These are phyloP conservation scores for Euphorbia peplus DNA, from an alignment of 345 rosid species.

Conservation along the genomic window DNA sequence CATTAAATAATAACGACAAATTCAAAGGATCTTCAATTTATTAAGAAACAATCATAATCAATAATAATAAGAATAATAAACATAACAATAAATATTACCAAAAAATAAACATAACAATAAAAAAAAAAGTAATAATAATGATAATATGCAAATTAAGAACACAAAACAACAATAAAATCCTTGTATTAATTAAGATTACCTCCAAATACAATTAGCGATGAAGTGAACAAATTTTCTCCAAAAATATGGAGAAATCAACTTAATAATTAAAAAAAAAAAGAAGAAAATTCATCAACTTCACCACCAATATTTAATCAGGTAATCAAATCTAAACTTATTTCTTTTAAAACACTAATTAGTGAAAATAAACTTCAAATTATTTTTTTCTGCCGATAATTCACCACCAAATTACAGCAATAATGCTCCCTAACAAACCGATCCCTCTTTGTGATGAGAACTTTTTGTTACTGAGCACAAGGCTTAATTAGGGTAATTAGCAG, in stretches of 20 bases:
- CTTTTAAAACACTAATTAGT: no score
- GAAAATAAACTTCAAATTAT: background rate
- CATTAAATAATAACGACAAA: no score
- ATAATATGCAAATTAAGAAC: background rate
- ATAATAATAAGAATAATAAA: no score
- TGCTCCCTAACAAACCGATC: slow-evolving; percentile 74
- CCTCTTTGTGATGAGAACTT: slow-evolving; percentile 46
- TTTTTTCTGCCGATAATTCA: slow-evolving; percentile 22
- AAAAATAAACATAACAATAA: no score
- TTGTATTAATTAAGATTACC: slow-evolving; percentile 23
- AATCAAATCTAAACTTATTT: background rate
- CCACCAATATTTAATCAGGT: slow-evolving; percentile 30
- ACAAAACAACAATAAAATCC: slow-evolving; percentile 5
- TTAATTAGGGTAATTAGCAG: slow-evolving; percentile 13
- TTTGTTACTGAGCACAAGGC: slow-evolving; percentile 79
- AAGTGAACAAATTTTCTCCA: slow-evolving; percentile 65
- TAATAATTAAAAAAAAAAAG: background rate
- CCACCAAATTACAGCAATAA: slow-evolving; percentile 19
- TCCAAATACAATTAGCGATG: slow-evolving; percentile 32
- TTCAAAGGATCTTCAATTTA: no score
- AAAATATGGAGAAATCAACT: background rate
- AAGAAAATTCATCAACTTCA: slow-evolving; percentile 75
- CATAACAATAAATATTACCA: no score
- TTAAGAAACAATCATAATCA: no score
- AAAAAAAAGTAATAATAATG: background rate